Conservation (phyloP, 768 basidiomycete species). For the Fibroporia radiculosa region DNA sequence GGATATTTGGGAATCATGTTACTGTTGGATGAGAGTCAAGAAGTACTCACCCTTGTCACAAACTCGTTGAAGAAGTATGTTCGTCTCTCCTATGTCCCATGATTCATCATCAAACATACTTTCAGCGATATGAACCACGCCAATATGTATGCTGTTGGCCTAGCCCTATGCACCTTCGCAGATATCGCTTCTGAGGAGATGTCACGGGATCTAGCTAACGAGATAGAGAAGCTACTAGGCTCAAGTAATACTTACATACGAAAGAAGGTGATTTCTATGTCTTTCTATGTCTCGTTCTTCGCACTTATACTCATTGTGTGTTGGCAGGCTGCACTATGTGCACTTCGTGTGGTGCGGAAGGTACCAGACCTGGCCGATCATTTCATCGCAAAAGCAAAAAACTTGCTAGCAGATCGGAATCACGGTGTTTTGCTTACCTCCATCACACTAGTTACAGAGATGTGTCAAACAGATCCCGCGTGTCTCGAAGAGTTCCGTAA, state of each 20-base stretch:
- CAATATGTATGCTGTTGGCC: slow-evolving; percentile 97
- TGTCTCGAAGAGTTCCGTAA: slow-evolving; percentile 85
- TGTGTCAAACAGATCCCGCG: slow-evolving; percentile 73
- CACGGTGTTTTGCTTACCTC: slow-evolving; percentile 94
- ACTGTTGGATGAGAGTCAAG: slow-evolving; percentile 93
- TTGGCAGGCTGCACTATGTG: slow-evolving; percentile 85
- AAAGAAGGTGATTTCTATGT: slow-evolving; percentile 70
- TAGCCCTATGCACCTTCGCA: slow-evolving; percentile 96
- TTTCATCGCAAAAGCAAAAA: slow-evolving; percentile 82
- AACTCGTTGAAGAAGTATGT: slow-evolving; percentile 96
- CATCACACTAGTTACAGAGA: slow-evolving; percentile 90
- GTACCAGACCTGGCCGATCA: slow-evolving; percentile 95
- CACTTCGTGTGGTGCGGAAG: slow-evolving; percentile 87
- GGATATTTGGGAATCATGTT: slow-evolving; percentile 99
- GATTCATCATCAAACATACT: neutral
- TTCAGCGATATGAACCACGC: slow-evolving; percentile 97
- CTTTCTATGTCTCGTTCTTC: neutral
- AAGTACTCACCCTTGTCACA: slow-evolving; percentile 93
- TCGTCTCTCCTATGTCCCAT: neutral
- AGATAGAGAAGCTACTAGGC: slow-evolving; percentile 94
- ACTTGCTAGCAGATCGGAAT: slow-evolving; percentile 89
- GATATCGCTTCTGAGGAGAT: slow-evolving; percentile 99
- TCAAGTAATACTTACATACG: slow-evolving; percentile 98
- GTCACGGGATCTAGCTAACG: slow-evolving; percentile 96
- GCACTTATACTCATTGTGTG: slow-evolving; percentile 2